Percentiles rank a stretch among this genome's conserved stretches.
These are phyloP conservation scores for Gossypium thurberi DNA, from an alignment of 345 rosid genomes.

Conservation along the genomic window DNA sequence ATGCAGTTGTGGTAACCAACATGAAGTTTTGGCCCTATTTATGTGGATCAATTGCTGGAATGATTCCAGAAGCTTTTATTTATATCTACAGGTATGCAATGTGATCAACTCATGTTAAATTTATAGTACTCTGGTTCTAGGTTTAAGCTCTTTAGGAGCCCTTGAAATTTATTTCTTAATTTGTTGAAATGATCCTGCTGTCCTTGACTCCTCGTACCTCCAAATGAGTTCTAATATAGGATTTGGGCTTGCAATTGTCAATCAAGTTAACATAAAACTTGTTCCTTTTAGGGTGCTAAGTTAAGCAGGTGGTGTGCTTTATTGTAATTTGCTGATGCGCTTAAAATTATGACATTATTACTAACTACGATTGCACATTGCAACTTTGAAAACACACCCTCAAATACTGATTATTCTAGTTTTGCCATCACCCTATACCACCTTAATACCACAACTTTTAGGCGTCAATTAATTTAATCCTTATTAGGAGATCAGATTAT, in stretches of 20 bases:
- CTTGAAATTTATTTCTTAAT: neutral
- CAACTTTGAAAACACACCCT: neutral
- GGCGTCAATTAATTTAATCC: too few relatives aligned
- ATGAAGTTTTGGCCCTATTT: constrained; percentile 91
- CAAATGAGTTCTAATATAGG: neutral
- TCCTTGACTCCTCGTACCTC: neutral
- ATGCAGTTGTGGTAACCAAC: constrained; percentile 78
- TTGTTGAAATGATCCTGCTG: neutral
- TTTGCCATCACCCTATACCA: neutral
- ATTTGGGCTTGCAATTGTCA: neutral
- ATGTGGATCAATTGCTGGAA: constrained; percentile 83
- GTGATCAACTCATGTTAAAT: neutral
- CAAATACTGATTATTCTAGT: neutral
- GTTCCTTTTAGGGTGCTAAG: constrained; percentile 1
- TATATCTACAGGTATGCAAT: constrained; percentile 76
- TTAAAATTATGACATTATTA: neutral
- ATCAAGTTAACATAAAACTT: neutral
- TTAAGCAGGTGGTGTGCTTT: neutral
- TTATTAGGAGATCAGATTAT: too few relatives aligned
- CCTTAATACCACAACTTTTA: neutral
- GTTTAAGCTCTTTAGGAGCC: neutral
- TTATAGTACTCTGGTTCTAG: neutral
- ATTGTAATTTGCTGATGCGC: neutral
- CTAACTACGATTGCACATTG: neutral
- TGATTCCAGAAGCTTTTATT: constrained; percentile 95